phyloP scores from a whole-genome alignment of 1,284 basidiomycete species.

The Mycena sp. region DNA sequence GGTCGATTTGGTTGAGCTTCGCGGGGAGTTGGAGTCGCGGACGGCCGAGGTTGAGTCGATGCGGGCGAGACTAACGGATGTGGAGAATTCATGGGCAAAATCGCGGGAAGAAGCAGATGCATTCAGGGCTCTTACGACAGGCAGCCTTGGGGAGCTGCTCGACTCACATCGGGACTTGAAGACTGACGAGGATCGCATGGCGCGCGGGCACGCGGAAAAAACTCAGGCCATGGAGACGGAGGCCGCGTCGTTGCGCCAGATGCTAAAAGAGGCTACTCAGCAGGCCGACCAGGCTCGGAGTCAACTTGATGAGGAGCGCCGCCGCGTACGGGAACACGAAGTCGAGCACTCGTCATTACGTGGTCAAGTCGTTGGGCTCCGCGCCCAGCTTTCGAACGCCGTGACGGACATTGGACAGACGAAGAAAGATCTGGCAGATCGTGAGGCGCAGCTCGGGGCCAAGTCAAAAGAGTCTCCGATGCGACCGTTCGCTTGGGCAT shows the following conservation, averaged over 20 bases:
- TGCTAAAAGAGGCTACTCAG: conserved; percentile 82
- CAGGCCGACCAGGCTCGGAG: conserved; percentile 75
- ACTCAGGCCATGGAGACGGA: conserved; percentile 84
- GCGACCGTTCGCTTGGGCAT: conserved; percentile 81
- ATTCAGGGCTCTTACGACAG: conserved; percentile 84
- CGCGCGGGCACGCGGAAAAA: conserved; percentile 83
- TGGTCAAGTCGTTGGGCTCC: conserved; percentile 82
- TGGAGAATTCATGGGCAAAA: conserved; percentile 88
- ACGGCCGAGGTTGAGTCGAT: conserved; percentile 79
- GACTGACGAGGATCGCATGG: conserved; percentile 79
- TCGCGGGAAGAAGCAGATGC: conserved; percentile 91
- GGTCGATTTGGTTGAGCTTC: conserved; percentile 78
- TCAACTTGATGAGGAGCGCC: conserved; percentile 78
- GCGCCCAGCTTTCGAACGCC: conserved; percentile 79
- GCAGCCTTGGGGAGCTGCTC: conserved; percentile 84
- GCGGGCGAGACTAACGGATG: conserved; percentile 71
- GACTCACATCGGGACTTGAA: conserved; percentile 84
- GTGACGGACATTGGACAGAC: conserved; percentile 79
- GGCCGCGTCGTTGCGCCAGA: conserved; percentile 73
- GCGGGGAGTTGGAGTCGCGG: conserved; percentile 80
- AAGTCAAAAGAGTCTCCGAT: conserved; percentile 78
- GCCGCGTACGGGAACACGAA: conserved; percentile 73
- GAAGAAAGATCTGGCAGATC: conserved; percentile 73
- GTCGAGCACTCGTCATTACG: conserved; percentile 75
- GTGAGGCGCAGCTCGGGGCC: conserved; percentile 77